These are phyloP conservation scores for Hepatocystis sp. DNA, from an alignment of 169 alveolate species.

Conservation along the genomic window DNA sequence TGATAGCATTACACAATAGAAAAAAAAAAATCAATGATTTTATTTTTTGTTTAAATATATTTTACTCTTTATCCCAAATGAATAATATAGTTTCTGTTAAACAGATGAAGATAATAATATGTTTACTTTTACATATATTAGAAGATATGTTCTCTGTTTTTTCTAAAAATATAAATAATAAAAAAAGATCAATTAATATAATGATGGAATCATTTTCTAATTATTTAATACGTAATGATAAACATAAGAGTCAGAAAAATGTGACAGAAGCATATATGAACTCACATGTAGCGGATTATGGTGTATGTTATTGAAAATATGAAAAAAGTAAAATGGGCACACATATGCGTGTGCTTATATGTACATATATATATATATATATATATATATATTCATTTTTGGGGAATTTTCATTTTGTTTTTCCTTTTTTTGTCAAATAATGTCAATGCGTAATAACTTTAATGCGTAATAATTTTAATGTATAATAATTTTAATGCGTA, in stretches of 20 bases:
- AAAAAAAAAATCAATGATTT: slow-evolving; percentile 67
- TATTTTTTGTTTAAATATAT: slow-evolving; percentile 38
- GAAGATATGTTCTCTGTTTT: slow-evolving; percentile 40
- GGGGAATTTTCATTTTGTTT: no score
- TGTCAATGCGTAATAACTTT: no score
- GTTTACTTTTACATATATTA: slow-evolving; percentile 27
- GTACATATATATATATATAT: no score
- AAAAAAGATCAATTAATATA: slow-evolving; percentile 35
- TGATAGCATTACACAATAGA: slow-evolving; percentile 41
- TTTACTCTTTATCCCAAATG: slow-evolving; percentile 33
- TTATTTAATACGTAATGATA: background rate
- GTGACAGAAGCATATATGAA: no score
- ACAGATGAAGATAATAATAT: slow-evolving; percentile 29
- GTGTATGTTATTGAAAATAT: no score
- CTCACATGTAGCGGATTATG: no score
- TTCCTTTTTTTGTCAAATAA: no score
- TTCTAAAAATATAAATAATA: slow-evolving; percentile 9
- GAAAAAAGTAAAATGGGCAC: no score
- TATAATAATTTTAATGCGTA: no score
- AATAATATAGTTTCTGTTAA: slow-evolving; percentile 25
- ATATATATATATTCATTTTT: no score
- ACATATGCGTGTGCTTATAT: no score
- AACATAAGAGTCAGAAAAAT: background rate
- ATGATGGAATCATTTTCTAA: slow-evolving; percentile 28
- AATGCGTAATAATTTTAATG: no score